phyloP scores from a whole-genome alignment of 2,329 filamentous ascomycete species.

The Cercospora brassicicola region DNA sequence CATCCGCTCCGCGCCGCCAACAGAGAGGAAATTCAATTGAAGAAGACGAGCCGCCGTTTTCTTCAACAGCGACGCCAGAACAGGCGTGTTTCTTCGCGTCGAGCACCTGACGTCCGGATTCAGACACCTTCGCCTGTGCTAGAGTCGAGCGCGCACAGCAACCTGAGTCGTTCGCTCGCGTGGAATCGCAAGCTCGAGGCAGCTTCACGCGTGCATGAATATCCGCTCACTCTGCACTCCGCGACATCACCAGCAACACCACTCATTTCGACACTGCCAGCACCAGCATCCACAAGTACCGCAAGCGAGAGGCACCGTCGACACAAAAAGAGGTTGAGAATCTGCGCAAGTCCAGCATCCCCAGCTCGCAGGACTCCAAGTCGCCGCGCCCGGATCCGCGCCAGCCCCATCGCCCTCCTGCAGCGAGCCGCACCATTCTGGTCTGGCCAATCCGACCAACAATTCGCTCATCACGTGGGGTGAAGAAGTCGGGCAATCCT shows the following conservation, averaged over 20 bases:
- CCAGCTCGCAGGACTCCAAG: not conserved
- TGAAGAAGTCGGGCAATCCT: conserved; percentile 9
- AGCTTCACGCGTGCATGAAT: not conserved
- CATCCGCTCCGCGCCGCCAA: not conserved
- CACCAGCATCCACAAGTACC: not conserved
- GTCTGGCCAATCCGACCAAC: not conserved
- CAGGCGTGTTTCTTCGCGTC: not conserved
- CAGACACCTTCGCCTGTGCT: not conserved
- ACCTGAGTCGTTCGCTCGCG: not conserved
- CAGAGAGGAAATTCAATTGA: not conserved
- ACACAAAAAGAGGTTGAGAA: not conserved
- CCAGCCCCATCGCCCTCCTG: not conserved
- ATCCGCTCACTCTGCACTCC: not conserved
- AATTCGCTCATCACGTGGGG: conserved; percentile 4
- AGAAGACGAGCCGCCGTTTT: not conserved
- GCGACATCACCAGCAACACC: not conserved
- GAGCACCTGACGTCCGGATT: not conserved
- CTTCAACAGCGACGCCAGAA: not conserved
- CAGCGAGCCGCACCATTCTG: not conserved
- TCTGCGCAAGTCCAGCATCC: not conserved
- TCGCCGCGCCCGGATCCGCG: not conserved
- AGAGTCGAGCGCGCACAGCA: not conserved
- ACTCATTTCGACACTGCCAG: not conserved
- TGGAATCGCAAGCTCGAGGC: not conserved
- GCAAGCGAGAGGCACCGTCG: not conserved